A percentile compares a stretch with the other conserved stretches of the same genome.
Evolutionary conservation across 2,329 filamentous ascomycete genomes (phyloP).

Genomic region (Aspergillus fructus): DNA sequence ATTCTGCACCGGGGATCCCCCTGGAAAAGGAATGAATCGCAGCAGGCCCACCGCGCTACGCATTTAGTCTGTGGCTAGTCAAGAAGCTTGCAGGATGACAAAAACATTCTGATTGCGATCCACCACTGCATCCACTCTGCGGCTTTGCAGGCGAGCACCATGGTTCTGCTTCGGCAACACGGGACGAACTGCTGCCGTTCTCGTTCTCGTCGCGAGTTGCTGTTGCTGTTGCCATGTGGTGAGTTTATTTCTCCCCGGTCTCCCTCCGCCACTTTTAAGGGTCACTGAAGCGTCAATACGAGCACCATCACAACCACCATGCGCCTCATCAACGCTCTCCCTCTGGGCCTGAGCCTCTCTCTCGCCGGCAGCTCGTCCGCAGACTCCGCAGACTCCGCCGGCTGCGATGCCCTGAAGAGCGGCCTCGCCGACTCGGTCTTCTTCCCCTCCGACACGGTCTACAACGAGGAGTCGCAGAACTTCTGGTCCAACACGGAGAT

Average conservation of each 20-base stretch:
- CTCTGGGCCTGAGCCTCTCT: constrained; percentile 11
- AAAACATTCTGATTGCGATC: constrained; percentile 4
- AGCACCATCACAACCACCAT: constrained; percentile 9
- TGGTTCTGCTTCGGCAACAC: too few relatives aligned
- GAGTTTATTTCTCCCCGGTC: constrained; percentile 1
- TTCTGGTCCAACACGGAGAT: constrained; percentile 40
- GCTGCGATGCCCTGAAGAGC: constrained; percentile 20
- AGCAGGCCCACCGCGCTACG: background rate
- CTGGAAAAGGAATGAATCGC: too few relatives aligned
- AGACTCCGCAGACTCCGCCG: constrained; percentile 4
- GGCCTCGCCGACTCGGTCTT: constrained; percentile 24
- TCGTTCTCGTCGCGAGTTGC: too few relatives aligned
- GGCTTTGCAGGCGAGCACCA: too few relatives aligned
- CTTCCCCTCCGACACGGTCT: constrained; percentile 22
- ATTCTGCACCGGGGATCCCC: too few relatives aligned
- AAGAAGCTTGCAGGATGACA: background rate
- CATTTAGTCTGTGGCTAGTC: too few relatives aligned
- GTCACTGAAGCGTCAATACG: too few relatives aligned
- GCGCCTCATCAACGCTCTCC: constrained; percentile 18
- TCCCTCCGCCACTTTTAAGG: background rate
- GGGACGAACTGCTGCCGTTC: too few relatives aligned
- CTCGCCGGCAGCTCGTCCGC: constrained; percentile 9
- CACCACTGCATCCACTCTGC: background rate
- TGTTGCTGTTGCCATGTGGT: too few relatives aligned
- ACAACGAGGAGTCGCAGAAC: constrained; percentile 30